A percentile compares a stretch with the other conserved stretches of the same genome.
Conservation (phyloP, 768 basidiomycete genomes). For the Phaffia australis region DNA sequence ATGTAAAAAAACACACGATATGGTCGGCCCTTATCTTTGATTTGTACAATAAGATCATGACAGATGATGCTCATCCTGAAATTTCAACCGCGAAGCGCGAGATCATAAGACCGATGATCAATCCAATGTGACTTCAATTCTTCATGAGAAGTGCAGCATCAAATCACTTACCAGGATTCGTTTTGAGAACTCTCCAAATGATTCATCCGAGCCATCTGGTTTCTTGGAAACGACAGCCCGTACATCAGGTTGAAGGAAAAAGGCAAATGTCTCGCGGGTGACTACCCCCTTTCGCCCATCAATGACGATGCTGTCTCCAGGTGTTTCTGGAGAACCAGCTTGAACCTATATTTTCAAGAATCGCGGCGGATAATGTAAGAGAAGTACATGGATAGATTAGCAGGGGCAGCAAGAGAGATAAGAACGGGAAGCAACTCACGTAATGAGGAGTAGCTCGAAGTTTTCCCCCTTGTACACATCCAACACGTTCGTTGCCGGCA, state of each 20-base stretch:
- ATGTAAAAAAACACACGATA: no score
- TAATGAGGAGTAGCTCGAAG: slow-evolving; percentile 91
- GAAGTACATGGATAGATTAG: background rate
- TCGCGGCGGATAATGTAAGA: slow-evolving; percentile 6
- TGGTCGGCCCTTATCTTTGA: no score
- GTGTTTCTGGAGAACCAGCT: slow-evolving; percentile 20
- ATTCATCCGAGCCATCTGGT: slow-evolving; percentile 41
- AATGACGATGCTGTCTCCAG: slow-evolving; percentile 22
- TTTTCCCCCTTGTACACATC: slow-evolving; percentile 43
- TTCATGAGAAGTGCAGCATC: slow-evolving; percentile 28
- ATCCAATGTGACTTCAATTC: slow-evolving; percentile 39
- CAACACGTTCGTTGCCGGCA: background rate
- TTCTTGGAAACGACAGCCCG: slow-evolving; percentile 47
- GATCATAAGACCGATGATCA: no score
- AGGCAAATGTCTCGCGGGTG: slow-evolving; percentile 61
- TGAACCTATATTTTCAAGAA: slow-evolving; percentile 31
- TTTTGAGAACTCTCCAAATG: slow-evolving; percentile 85
- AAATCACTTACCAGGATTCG: slow-evolving; percentile 51
- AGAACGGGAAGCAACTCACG: slow-evolving; percentile 46
- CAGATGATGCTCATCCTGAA: no score
- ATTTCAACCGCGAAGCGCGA: no score
- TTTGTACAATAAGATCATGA: no score
- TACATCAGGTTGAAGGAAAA: slow-evolving; percentile 40
- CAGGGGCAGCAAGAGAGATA: background rate
- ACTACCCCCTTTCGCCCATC: slow-evolving; percentile 42